Evolutionary conservation across 345 rosid species (phyloP), one percentile per base, ranked within the genome.

Genomic region (Citrus mangshanensis): DNA sequence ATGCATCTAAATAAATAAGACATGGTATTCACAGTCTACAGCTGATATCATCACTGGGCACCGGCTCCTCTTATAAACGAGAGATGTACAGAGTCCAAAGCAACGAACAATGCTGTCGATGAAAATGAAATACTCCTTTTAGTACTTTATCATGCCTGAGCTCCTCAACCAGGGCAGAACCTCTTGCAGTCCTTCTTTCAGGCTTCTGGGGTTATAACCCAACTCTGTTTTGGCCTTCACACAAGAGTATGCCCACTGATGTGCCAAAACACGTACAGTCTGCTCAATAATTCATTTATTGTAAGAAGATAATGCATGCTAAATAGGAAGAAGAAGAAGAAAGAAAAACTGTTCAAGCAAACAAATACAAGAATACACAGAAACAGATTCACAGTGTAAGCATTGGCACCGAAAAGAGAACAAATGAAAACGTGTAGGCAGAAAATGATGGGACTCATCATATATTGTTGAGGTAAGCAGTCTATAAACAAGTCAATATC

Each of bases 231-330:
- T 92, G 5, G 98, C 96, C 90, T 95, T 95, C 79, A 90, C 89
- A 38, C 97, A 93, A 64, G 95, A 91, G 84, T 91, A 92, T 35
- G 93, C 91, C 98, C 99, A 91, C 49, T 93, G 95, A 82, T 91
- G 98, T 78, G 94, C 84, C 75, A 93, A 84, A 65, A 92, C 91
- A 34, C 80, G 77, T 68, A 85, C 95, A n/a, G 93, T 82, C 97
- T 93, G 93, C 85, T 74, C 84, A 83, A 67, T 72, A 22, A 24
- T 56, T 64, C 12, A 18, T 34, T 65, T 27, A 51, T 4, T 24
- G 49, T 75, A 3, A 75, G 55, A 59, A 38, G 19, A 79, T 9
- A 42, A 70, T 24, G 68, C 56, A 59, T 7, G 16, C 32, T 3
- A 67, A 8, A 69, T 22, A n/a, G 51, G 62, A 18, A 2, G 49